Evolutionary conservation across 371 early-diverging fungal genomes (phyloP).

Genomic region (Mortierella sp.): DNA sequence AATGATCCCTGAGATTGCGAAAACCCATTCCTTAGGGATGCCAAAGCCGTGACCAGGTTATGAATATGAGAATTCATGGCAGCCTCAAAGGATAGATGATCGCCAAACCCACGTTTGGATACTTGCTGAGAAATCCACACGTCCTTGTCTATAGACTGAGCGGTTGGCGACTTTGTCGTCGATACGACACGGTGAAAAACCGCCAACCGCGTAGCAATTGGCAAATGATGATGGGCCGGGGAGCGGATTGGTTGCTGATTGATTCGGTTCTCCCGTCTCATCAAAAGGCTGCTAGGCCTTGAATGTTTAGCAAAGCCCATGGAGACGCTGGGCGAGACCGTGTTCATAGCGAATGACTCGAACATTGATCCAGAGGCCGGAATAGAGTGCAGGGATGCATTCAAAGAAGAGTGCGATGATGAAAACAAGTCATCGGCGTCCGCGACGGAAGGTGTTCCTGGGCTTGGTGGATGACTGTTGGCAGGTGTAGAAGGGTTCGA

Average conservation of each 20-base stretch:
- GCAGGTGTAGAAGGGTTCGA: constrained; percentile 47
- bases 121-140: constrained; percentile 36
- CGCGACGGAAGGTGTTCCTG: constrained; percentile 65
- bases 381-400: neutral
- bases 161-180: constrained; percentile 20
- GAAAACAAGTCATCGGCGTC: constrained; percentile 57
- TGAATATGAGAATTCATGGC: constrained; percentile 21
- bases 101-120: constrained; percentile 21
- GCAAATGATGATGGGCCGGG: constrained; percentile 22
- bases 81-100: constrained; percentile 29
- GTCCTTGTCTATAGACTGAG: constrained; percentile 33
- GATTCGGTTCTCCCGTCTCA: constrained; percentile 32
- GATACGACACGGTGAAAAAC: constrained; percentile 37
- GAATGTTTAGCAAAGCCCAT: constrained; percentile 14
- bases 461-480: constrained; percentile 48
- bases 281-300: constrained; percentile 23
- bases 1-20: constrained; percentile 4
- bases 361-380: constrained; percentile 5
- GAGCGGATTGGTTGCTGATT: constrained; percentile 15
- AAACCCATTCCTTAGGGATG: constrained; percentile 19
- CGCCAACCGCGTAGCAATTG: constrained; percentile 40
- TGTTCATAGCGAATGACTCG: constrained; percentile 25
- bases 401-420: constrained; percentile 4
- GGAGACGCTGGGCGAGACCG: constrained; percentile 12
- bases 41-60: constrained; percentile 9